A percentile compares a stretch with the other conserved stretches of the same genome.
phyloP scores from a whole-genome alignment of 2,329 filamentous ascomycete genomes.

The Aspergillus sojae region DNA sequence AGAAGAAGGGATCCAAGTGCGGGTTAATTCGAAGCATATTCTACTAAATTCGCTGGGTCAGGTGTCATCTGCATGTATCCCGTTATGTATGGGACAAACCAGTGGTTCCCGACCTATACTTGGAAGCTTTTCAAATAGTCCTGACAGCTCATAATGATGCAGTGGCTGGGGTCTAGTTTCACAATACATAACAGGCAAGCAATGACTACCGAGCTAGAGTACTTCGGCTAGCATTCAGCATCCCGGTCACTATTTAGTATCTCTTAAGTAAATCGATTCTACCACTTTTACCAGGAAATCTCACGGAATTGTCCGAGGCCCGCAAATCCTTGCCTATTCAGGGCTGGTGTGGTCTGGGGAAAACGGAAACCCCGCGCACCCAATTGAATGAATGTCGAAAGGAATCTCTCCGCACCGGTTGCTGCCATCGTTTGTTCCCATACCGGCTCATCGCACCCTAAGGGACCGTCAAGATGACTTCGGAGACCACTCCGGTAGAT shows the following conservation, averaged over 20 bases:
- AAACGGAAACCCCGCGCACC: constrained; percentile 33
- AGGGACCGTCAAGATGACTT: constrained; percentile 30
- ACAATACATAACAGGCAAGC: not conserved
- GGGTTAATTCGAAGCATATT: not conserved
- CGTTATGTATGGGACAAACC: not conserved
- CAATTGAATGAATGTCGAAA: constrained; percentile 16
- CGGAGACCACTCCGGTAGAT: constrained; percentile 37
- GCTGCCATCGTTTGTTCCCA: constrained; percentile 17
- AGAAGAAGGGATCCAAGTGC: too few relatives aligned
- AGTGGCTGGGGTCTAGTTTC: not conserved
- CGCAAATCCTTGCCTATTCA: constrained; percentile 6
- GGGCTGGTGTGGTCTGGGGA: constrained; percentile 31
- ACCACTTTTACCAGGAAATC: not conserved
- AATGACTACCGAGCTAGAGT: not conserved
- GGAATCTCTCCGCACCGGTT: constrained; percentile 41
- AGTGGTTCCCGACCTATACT: not conserved
- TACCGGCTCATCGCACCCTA: constrained; percentile 10
- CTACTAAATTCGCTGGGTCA: not conserved
- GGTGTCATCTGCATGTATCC: too few relatives aligned
- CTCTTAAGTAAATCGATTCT: not conserved
- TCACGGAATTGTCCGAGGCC: constrained; percentile 23
- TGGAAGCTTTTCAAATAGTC: not conserved
- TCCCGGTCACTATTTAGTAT: not conserved
- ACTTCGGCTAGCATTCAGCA: not conserved
- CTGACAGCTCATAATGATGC: not conserved